These are phyloP conservation scores for Calonectria hongkongensis DNA, from an alignment of 2,329 filamentous ascomycete species.

Conservation along the genomic window DNA sequence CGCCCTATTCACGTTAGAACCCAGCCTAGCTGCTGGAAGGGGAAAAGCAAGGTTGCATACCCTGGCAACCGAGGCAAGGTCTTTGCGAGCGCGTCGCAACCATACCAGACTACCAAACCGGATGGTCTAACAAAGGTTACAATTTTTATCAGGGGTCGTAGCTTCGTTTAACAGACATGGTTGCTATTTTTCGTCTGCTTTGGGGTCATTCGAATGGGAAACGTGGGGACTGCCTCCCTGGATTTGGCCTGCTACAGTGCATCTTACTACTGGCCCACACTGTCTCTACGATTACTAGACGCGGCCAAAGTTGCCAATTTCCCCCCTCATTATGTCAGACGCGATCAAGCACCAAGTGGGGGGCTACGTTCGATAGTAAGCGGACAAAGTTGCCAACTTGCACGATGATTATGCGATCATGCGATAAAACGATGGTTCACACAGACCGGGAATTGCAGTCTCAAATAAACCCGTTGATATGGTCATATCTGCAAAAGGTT, in stretches of 20 bases:
- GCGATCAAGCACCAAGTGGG: background rate
- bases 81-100: background rate
- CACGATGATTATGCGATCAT: background rate
- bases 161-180: background rate
- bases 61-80: background rate
- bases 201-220: background rate
- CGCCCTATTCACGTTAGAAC: background rate
- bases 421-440: background rate
- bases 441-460: background rate
- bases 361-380: background rate
- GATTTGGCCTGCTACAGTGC: background rate
- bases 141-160: background rate
- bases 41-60: background rate
- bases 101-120: too few relatives aligned
- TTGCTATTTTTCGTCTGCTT: too few relatives aligned
- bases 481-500: background rate
- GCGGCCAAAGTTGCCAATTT: constrained; percentile 15
- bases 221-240: background rate
- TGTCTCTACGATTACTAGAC: background rate
- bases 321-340: background rate
- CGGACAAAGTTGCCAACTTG: background rate
- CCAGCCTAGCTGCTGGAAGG: background rate
- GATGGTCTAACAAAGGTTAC: background rate
- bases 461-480: background rate
- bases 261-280: background rate